Evolutionary conservation across 2,329 filamentous ascomycete genomes (phyloP).

Genomic region (Trichoderma sp.): DNA sequence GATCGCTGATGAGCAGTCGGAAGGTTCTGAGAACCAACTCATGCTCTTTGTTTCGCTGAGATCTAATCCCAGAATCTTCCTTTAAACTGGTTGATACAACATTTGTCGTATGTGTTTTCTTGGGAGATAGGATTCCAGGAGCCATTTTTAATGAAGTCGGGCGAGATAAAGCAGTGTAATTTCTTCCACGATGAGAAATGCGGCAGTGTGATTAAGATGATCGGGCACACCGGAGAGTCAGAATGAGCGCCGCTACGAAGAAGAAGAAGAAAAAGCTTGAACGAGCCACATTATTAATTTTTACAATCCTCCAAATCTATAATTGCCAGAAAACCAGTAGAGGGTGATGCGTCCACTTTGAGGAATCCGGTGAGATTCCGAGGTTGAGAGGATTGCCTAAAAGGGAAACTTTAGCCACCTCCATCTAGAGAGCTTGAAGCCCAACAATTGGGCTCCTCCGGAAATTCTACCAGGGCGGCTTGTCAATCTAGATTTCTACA

Average conservation of each 20-base stretch:
- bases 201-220: no score
- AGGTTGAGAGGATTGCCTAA: not conserved
- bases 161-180: not conserved
- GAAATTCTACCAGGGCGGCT: not conserved
- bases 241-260: not conserved
- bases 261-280: no score
- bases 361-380: not conserved
- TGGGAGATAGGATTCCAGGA: not conserved
- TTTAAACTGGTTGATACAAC: not conserved
- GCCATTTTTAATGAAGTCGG: not conserved
- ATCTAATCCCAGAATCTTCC: not conserved
- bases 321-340: not conserved
- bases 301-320: not conserved
- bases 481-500: no score
- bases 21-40: not conserved
- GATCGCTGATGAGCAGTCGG: constrained; percentile 7
- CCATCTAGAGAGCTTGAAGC: not conserved
- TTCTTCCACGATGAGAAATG: not conserved
- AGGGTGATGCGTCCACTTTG: not conserved
- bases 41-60: not conserved
- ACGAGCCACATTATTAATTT: not conserved
- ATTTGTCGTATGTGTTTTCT: not conserved
- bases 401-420: constrained; percentile 13
- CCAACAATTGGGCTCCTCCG: not conserved
- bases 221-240: not conserved